Evolutionary conservation across 192 early-diverging fungal genomes (phyloP), one percentile per base, ranked within the genome.

Genomic region (Coemansia sp.): DNA sequence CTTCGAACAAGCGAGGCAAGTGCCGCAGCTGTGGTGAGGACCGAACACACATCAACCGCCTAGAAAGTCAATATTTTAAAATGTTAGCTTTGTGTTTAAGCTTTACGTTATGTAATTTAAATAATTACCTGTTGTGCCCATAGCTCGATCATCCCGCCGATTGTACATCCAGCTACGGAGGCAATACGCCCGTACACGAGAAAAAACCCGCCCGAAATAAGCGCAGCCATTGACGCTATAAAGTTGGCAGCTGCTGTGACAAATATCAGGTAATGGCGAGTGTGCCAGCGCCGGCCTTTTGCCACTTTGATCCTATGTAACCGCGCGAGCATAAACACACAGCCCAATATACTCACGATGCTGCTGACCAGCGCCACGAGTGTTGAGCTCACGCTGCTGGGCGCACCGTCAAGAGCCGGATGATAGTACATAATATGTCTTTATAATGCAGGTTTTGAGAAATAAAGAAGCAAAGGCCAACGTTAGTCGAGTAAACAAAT

Each of bases 361-460:
- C 76, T 69, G 60, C 67, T 57, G 3, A 56, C 32, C 9, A 79
- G 24, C 7, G 64, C 57, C 11, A 73, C 55, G 1, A 70, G 24
- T 2, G 64, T 73, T 3, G 76, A 79, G 25, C 71, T 69, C 2
- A 67, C 71, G 64, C 76, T 79, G 61, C 76, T 79, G 5, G 76
- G 76, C 2, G 76, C 76, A 11, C 70, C 67, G 25, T 79, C 76
- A 1, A 79, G 67, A 19, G 68, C 57, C 9, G 67, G 57, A 29
- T 69, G 67, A 48, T 79, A 79, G 37, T 43, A 59, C 75, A 77
- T 76, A 35, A 35, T 29, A 6, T 1, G 21, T 35, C 8, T 35
- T 2, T 35, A 35, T 6, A 29, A 29, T 35, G 32, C 1, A 35
- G 7, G 21, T 21, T 21, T 21, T 21, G 21, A 32, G 29, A 35